Conservation (phyloP, 148 eudicot species). For the Arctostaphylos glauca region DNA sequence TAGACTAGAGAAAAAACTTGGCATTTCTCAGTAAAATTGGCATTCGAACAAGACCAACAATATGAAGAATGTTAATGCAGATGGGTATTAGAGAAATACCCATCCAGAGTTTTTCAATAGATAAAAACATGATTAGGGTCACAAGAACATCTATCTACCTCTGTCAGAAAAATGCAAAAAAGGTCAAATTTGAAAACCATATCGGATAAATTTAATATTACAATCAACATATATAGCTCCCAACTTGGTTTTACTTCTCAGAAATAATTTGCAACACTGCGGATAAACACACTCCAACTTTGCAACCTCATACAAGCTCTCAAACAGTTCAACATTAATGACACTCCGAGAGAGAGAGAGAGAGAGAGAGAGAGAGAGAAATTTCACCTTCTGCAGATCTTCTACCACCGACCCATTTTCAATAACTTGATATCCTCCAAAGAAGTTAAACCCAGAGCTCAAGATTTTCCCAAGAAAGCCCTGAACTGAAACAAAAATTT, state of each 20-base stretch:
- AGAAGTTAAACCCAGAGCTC: background rate
- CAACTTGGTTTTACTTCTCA: background rate
- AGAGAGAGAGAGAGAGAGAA: background rate
- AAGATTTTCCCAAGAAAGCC: background rate
- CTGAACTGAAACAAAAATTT: background rate
- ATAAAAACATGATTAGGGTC: background rate
- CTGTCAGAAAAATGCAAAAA: background rate
- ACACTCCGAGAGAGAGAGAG: background rate
- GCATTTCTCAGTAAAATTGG: background rate
- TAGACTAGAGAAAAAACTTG: background rate
- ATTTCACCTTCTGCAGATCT: constrained; percentile 7
- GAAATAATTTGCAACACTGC: background rate
- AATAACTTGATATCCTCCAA: background rate
- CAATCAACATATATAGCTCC: background rate
- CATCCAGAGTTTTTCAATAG: background rate
- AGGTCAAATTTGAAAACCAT: background rate
- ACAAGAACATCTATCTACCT: background rate
- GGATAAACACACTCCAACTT: no score
- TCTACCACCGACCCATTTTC: constrained; percentile 15
- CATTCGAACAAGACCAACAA: background rate
- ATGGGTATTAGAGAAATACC: background rate
- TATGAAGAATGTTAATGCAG: background rate
- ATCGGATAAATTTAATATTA: background rate
- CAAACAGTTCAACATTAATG: background rate
- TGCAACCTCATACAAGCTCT: background rate